Evolutionary conservation across 495 filamentous ascomycete species (phyloP).

Genomic region (Trichoderma gamsii): DNA sequence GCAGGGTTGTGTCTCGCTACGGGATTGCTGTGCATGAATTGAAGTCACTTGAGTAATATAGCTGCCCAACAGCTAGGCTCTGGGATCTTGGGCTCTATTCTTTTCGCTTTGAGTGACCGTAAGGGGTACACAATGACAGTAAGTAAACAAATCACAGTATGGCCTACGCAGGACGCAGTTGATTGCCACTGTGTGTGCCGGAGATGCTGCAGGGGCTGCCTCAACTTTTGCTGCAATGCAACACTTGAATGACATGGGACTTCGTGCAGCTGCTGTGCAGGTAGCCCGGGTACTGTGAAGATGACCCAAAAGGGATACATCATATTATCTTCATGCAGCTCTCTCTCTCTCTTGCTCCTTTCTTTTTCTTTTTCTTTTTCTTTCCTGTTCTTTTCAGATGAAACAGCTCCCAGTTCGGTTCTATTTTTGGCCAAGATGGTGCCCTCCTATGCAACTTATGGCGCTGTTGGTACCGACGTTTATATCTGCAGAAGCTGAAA

Average conservation of each 20-base stretch:
- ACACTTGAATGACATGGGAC: too few relatives aligned
- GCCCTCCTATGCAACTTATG: not conserved
- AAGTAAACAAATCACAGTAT: not conserved
- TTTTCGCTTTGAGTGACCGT: not conserved
- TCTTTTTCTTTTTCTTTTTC: too few relatives aligned
- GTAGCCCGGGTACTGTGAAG: too few relatives aligned
- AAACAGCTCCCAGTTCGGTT: too few relatives aligned
- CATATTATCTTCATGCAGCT: too few relatives aligned
- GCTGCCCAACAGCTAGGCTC: not conserved
- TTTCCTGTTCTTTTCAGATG: too few relatives aligned
- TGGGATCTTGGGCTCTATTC: not conserved
- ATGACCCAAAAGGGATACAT: too few relatives aligned
- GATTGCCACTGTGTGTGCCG: not conserved
- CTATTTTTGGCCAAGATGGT: too few relatives aligned
- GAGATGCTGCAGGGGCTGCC: not conserved
- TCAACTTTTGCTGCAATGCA: too few relatives aligned
- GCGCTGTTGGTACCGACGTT: not conserved
- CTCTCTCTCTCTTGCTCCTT: too few relatives aligned
- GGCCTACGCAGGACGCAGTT: not conserved
- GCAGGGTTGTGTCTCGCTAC: not conserved
- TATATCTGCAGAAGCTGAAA: not conserved
- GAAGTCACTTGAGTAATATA: not conserved
- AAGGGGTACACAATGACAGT: not conserved
- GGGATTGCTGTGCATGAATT: conserved; percentile 5
- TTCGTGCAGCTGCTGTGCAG: too few relatives aligned